Evolutionary conservation across 169 alveolate genomes (phyloP).

Genomic region (Cryptosporidium sp.): DNA sequence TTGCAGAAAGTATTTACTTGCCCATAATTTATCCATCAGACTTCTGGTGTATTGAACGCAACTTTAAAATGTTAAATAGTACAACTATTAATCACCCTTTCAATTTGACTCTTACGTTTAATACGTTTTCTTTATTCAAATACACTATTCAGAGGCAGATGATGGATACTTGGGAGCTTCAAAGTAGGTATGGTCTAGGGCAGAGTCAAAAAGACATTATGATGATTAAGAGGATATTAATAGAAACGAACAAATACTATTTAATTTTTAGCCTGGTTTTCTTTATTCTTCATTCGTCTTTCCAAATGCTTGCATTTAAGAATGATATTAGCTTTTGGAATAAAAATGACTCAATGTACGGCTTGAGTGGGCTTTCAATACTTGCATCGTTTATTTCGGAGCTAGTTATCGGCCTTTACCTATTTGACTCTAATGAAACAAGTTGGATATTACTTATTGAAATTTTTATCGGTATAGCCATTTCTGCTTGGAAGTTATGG

Average conservation of each 20-base stretch:
- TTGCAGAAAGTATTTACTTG: slow-evolving; percentile 70
- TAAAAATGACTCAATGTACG: slow-evolving; percentile 93
- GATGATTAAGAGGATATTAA: slow-evolving; percentile 88
- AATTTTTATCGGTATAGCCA: slow-evolving; percentile 89
- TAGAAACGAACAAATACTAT: slow-evolving; percentile 89
- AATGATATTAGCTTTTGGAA: slow-evolving; percentile 96
- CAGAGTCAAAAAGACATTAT: slow-evolving; percentile 84
- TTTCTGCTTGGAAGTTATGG: slow-evolving; percentile 94
- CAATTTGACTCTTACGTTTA: slow-evolving; percentile 61
- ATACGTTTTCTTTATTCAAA: slow-evolving; percentile 77
- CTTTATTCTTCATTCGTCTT: slow-evolving; percentile 88
- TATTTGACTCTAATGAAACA: slow-evolving; percentile 93
- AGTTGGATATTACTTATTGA: slow-evolving; percentile 91
- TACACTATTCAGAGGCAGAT: slow-evolving; percentile 59
- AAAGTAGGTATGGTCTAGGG: slow-evolving; percentile 54
- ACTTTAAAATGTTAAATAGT: slow-evolving; percentile 74
- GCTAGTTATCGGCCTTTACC: slow-evolving; percentile 91
- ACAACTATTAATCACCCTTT: slow-evolving; percentile 64
- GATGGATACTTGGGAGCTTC: slow-evolving; percentile 68
- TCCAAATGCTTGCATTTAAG: slow-evolving; percentile 92
- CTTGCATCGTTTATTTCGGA: slow-evolving; percentile 88
- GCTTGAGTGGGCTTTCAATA: slow-evolving; percentile 93
- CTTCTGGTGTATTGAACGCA: slow-evolving; percentile 80
- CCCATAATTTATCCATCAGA: slow-evolving; percentile 80
- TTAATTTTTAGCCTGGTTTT: slow-evolving; percentile 85